Evolutionary conservation across 768 basidiomycete genomes (phyloP), one percentile per base, ranked within the genome.

Genomic region (Candolleomyces eurysporus): DNA sequence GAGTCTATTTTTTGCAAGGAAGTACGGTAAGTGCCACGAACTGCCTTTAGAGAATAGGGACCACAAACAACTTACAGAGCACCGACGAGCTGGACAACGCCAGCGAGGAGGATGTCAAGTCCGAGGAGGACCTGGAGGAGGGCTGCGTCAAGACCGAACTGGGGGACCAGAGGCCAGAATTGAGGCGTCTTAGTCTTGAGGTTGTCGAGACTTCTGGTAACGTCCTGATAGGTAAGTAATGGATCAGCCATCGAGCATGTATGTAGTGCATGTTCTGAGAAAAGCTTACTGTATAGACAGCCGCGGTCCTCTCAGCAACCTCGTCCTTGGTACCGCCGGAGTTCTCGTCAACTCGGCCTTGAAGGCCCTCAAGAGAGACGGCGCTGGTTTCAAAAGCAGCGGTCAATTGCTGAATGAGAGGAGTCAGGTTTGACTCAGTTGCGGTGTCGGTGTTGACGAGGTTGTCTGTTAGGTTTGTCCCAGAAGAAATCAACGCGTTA

Each of bases 121-220:
- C 63, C 63, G 36, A 64, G 56, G 42, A 64, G 51, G 21, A 61
- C n/a, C 51, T 61, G 57, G 59, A 36, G 26, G 43, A 64, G 60
- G 16, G 63, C 63, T 3, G 48, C 40, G 11, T 64, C 63, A 50
- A 64, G 32, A 30, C 51, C 51, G 21, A 26, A 16, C 13, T 52
- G 42, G 13, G n/a, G 57, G 51, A 48, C 30, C 21, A 58, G 42
- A 32, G 26, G 11, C 16, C 8, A 58, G 43, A 17, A 51, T 9
- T 60, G 32, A 8, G 63, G 60, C 40, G 53, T 52, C 43, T 61
- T 57, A 16, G 55, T 59, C 57, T 61, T 53, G n/a, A 64, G 30
- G 57, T 64, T 64, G 57, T 61, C 51, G 19, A 63, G 32, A 19
- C 54, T 51, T 11, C 16, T 49, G 30, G 48, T 50, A 36, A 58